These are phyloP conservation scores for Botryotinia globosa DNA, from an alignment of 2,329 filamentous ascomycete species.

Conservation along the genomic window DNA sequence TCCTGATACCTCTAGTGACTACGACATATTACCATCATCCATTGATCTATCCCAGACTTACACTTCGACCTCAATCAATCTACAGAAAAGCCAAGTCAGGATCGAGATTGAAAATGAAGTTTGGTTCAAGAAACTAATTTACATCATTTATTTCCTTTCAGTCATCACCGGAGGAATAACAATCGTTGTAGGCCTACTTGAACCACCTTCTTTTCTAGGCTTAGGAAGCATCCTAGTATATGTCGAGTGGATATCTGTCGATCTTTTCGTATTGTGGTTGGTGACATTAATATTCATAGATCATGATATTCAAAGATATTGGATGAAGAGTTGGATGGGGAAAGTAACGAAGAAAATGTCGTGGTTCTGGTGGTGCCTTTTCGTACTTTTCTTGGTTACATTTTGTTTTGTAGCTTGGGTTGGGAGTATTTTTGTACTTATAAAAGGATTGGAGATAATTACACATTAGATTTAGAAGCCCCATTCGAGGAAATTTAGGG, in stretches of 20 bases:
- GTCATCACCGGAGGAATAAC: neutral
- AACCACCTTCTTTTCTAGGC: neutral
- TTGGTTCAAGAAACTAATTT: neutral
- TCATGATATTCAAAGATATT: neutral
- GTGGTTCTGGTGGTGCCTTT: neutral
- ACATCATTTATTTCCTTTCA: neutral
- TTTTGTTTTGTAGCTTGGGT: neutral
- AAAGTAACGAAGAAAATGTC: neutral
- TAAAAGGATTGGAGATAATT: neutral
- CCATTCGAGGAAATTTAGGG: neutral
- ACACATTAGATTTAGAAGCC: neutral
- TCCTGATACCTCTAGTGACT: neutral
- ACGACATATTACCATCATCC: neutral
- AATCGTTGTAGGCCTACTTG: neutral
- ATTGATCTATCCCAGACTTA: neutral
- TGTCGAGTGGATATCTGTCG: neutral
- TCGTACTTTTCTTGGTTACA: neutral
- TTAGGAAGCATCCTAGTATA: neutral
- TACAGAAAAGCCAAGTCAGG: too few species aligned
- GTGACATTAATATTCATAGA: neutral
- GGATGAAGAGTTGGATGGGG: neutral
- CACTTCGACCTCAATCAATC: neutral
- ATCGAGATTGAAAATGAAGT: neutral
- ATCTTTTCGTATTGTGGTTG: neutral
- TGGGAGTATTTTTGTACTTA: neutral